phyloP scores from a whole-genome alignment of 2,329 filamentous ascomycete genomes.

The Endoconidiophora laricicola region DNA sequence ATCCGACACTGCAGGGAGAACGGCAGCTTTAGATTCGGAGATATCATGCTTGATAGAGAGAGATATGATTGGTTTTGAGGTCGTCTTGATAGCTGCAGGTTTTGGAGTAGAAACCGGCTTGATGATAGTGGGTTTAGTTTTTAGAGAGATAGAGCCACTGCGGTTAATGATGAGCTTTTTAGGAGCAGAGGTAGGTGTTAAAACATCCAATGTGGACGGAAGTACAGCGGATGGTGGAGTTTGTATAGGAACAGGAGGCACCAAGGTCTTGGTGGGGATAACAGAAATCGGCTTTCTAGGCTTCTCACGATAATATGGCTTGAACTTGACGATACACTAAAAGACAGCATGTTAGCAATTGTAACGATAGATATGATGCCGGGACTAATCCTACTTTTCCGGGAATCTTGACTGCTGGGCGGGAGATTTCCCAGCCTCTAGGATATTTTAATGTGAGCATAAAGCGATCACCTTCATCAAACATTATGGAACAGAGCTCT shows the following conservation, averaged over 20 bases:
- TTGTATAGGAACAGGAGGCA: not conserved
- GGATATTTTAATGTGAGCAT: constrained; percentile 26
- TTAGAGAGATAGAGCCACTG: constrained; percentile 12
- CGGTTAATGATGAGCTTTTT: constrained; percentile 14
- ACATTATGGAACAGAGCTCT: constrained; percentile 30
- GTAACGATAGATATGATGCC: not conserved
- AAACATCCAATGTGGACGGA: not conserved
- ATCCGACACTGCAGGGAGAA: not conserved
- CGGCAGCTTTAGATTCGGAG: not conserved
- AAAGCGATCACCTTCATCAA: constrained; percentile 28
- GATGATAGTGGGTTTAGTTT: constrained; percentile 7
- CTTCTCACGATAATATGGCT: constrained; percentile 22
- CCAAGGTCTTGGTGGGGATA: constrained; percentile 1
- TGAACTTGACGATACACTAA: constrained; percentile 23
- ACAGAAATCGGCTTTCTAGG: constrained; percentile 3
- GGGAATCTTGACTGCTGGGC: constrained; percentile 21
- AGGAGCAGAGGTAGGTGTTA: constrained; percentile 5
- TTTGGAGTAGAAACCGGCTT: constrained; percentile 2
- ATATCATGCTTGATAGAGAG: constrained; percentile 12
- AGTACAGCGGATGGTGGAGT: not conserved
- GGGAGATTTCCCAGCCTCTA: constrained; percentile 25
- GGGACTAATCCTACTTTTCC: constrained; percentile 20
- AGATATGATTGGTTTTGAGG: constrained; percentile 8
- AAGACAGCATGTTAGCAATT: not conserved
- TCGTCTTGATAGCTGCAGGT: not conserved